Evolutionary conservation across 306 rosid genomes (phyloP), one percentile per base, ranked within the genome.

Genomic region (Cicer bijugum): DNA sequence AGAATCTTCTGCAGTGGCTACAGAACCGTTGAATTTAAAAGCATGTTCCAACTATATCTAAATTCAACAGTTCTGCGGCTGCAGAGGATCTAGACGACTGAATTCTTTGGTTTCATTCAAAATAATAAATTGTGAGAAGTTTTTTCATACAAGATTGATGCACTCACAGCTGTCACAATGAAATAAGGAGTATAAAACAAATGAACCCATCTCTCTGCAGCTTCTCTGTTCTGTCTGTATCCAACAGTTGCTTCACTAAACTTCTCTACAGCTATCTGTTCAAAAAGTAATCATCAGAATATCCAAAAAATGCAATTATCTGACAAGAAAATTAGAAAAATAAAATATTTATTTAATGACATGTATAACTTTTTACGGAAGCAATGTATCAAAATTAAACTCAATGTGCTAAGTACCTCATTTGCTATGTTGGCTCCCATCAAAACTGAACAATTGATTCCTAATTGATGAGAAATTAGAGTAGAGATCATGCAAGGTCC

Each of bases 341-440:
- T 45, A 11, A 50, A 47, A 10, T 23, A 23, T 23, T 23, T 28
- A 28, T 28, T 28, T 28, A 3, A 3, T 4, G 33, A 28, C 0
- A 0, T 28, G 5, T 3, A 28, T 28, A 28, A 28, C 35, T 28
- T 28, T 28, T 28, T 28, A 28, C 5, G 4, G 0, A 28, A 4
- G 5, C 35, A 28, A 28, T 28, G 5, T 28, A 3, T 28, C 1
- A 28, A 28, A 28, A 28, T 4, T 3, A 28, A 28, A 28, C 35
- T 28, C 5, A 8, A 65, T 55, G 4, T 42, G 46, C 40, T 35
- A 60, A 47, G 35, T 71, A 88, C 99, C 97, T 95, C 99, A 71
- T 91, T 88, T 62, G 97, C 99, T 45, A 95, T 95, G 78, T 95
- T 95, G 55, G 97, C 99, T 14, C 99, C 99, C 97, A 95, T 95